These are phyloP conservation scores for Rhodomyrtus psidioides DNA, from an alignment of 441 rosid genomes.

Conservation along the genomic window DNA sequence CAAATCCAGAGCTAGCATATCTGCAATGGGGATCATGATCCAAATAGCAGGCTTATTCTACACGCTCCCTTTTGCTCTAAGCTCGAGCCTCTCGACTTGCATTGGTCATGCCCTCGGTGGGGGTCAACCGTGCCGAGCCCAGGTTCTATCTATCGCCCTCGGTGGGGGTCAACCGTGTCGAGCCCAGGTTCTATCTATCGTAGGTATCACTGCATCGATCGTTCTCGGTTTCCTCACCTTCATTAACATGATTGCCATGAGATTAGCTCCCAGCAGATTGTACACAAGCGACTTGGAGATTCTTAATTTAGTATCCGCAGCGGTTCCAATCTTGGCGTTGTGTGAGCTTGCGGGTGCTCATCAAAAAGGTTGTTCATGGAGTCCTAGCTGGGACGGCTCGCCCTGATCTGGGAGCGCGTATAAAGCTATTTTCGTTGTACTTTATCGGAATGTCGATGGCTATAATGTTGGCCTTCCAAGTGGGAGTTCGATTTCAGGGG, in stretches of 20 bases:
- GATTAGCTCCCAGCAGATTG: not conserved
- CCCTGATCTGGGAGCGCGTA: not conserved
- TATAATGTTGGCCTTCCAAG: not conserved
- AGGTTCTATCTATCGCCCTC: not conserved
- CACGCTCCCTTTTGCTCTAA: not conserved
- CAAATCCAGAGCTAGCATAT: not conserved
- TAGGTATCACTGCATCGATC: not conserved
- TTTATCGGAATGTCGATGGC: not conserved
- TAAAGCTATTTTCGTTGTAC: not conserved
- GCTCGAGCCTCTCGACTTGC: not conserved
- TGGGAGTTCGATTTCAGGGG: not conserved
- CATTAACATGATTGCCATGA: not conserved
- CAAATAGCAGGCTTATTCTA: slow-evolving; percentile 2
- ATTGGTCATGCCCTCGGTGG: not conserved
- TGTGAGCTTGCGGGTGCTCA: not conserved
- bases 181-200: not conserved
- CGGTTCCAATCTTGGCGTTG: not conserved
- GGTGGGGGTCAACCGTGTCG: not conserved
- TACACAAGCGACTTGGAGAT: not conserved
- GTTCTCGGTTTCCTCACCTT: not conserved
- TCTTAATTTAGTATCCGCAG: not conserved
- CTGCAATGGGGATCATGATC: not conserved
- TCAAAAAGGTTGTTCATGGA: not conserved
- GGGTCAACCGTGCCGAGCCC: not conserved
- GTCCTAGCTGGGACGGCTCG: not conserved